Percentiles rank a stretch among this genome's conserved stretches.
Evolutionary conservation across 352 stramenopile genomes (phyloP).

Genomic region (Pythium utonaiense): DNA sequence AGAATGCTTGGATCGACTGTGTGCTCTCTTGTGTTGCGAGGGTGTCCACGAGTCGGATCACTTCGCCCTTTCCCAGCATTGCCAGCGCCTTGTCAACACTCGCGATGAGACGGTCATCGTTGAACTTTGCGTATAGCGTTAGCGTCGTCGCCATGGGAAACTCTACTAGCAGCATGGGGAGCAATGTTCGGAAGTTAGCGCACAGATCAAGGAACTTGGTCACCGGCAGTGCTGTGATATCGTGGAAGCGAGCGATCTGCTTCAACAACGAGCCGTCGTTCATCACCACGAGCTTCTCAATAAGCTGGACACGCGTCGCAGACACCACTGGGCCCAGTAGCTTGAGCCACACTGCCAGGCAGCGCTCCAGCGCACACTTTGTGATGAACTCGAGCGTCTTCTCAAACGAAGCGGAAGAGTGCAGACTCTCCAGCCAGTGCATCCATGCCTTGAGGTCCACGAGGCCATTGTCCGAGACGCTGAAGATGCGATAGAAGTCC

Average conservation of each 20-base stretch:
- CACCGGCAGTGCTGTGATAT: constrained; percentile 37
- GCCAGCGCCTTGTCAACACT: constrained; percentile 32
- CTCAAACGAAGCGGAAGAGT: constrained; percentile 13
- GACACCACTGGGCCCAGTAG: constrained; percentile 35
- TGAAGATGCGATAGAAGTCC: constrained; percentile 55
- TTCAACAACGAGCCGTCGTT: constrained; percentile 35
- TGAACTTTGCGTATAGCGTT: constrained; percentile 52
- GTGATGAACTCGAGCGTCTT: constrained; percentile 35
- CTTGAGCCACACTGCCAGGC: constrained; percentile 41
- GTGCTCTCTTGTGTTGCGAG: constrained; percentile 30
- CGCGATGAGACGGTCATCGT: constrained; percentile 36
- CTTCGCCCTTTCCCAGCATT: constrained; percentile 38
- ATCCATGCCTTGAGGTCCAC: constrained; percentile 46
- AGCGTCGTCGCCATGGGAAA: constrained; percentile 52
- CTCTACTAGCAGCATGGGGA: constrained; percentile 38
- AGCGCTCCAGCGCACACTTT: constrained; percentile 40
- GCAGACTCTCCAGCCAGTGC: constrained; percentile 38
- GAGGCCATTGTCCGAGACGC: constrained; percentile 23
- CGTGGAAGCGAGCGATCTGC: constrained; percentile 53
- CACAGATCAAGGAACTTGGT: constrained; percentile 43
- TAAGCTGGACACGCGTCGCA: constrained; percentile 27
- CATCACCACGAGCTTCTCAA: constrained; percentile 22
- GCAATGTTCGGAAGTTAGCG: constrained; percentile 19
- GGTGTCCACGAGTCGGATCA: constrained; percentile 46
- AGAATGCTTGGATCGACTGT: constrained; percentile 33